Conservation (phyloP, 352 stramenopile genomes). For the Peronospora belbahrii region DNA sequence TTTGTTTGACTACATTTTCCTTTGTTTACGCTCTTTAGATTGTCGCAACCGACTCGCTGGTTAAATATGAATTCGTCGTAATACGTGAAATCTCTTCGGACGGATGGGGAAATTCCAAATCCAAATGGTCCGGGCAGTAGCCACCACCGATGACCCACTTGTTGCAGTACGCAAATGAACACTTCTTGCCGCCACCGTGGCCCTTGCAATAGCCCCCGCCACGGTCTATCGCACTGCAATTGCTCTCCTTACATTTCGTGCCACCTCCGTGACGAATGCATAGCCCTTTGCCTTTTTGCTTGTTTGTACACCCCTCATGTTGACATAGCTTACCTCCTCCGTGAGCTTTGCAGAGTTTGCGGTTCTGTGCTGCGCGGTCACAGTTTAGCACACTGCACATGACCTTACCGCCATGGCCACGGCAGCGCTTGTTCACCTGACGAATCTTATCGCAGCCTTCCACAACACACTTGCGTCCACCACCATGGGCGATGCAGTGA, state of each 20-base stretch:
- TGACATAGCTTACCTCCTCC: conserved; percentile 66
- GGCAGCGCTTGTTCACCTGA: conserved; percentile 80
- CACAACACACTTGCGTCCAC: conserved; percentile 73
- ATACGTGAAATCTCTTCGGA: conserved; percentile 52
- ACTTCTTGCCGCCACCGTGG: conserved; percentile 80
- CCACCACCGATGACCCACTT: conserved; percentile 75
- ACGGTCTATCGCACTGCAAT: conserved; percentile 59
- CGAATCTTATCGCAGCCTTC: conserved; percentile 82
- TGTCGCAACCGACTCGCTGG: conserved; percentile 46
- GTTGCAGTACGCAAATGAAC: conserved; percentile 54
- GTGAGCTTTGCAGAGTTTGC: conserved; percentile 78
- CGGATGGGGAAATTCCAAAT: conserved; percentile 50
- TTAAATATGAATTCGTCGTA: conserved; percentile 62
- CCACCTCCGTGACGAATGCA: conserved; percentile 81
- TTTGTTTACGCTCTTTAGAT: conserved; percentile 39
- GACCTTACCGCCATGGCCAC: conserved; percentile 73
- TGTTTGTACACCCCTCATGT: conserved; percentile 71
- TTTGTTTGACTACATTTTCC: conserved; percentile 1
- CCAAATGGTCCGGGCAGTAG: conserved; percentile 60
- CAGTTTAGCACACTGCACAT: conserved; percentile 75
- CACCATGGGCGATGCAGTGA: conserved; percentile 81
- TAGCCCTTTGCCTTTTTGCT: conserved; percentile 76
- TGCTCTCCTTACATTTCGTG: conserved; percentile 61
- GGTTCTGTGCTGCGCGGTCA: conserved; percentile 68
- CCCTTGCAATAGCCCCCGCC: conserved; percentile 80